Evolutionary conservation across 2,329 filamentous ascomycete genomes (phyloP).

Genomic region (Trichophyton mentagrophytes): DNA sequence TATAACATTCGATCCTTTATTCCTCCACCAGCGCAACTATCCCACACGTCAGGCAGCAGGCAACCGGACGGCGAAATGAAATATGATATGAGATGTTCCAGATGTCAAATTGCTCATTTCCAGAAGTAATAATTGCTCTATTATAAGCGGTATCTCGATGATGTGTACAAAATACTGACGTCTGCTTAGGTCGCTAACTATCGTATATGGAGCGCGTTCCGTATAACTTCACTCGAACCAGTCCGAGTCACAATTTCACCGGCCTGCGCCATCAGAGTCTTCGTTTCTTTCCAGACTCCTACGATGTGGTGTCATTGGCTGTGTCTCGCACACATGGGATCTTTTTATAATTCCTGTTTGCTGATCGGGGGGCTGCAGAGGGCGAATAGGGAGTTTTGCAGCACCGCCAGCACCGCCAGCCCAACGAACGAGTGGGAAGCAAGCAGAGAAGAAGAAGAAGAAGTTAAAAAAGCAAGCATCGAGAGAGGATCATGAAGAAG

Average conservation of each 20-base stretch:
- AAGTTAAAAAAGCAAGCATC: not conserved
- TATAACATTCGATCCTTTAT: not conserved
- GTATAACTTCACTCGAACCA: not conserved
- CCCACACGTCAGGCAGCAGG: not conserved
- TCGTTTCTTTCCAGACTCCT: not conserved
- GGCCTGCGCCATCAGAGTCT: not conserved
- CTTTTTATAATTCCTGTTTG: constrained; percentile 1
- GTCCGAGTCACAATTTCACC: not conserved
- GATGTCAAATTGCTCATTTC: not conserved
- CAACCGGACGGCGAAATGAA: not conserved
- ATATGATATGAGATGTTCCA: not conserved
- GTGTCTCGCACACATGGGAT: constrained; percentile 1
- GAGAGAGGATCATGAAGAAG: not conserved
- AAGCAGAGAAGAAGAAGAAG: not conserved
- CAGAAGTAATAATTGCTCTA: not conserved
- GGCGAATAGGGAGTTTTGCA: not conserved
- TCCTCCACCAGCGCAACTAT: not conserved
- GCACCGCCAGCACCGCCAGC: not conserved
- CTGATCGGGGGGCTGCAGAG: not conserved
- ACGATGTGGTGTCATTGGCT: not conserved
- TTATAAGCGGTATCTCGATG: not conserved
- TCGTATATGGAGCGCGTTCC: not conserved
- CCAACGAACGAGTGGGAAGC: not conserved
- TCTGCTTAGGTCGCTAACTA: too few relatives aligned
- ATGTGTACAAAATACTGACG: not conserved